Conservation (phyloP, 208 protist genomes). For the Lotmaria passim region DNA sequence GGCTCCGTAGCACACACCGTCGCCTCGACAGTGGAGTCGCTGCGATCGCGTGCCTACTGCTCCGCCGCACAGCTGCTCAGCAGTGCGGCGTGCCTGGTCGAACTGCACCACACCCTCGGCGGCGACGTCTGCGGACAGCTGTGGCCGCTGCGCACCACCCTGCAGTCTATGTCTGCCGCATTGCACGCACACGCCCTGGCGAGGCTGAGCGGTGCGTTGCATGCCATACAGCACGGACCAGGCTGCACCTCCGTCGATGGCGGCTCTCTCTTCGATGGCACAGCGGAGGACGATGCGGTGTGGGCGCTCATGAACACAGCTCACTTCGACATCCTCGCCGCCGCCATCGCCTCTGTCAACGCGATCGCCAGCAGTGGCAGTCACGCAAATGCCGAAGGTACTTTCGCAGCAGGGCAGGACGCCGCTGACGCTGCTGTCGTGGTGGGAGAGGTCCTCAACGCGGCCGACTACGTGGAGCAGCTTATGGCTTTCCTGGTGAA, state of each 20-base stretch:
- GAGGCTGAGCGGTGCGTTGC: slow-evolving; percentile 11
- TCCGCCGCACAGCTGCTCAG: slow-evolving; percentile 30
- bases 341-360: slow-evolving; percentile 19
- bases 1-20: slow-evolving; percentile 33
- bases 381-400: background rate
- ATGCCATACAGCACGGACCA: background rate
- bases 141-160: slow-evolving; percentile 26
- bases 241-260: background rate
- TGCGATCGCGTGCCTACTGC: slow-evolving; percentile 60
- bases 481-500: slow-evolving; percentile 23
- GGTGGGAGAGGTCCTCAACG: slow-evolving; percentile 16
- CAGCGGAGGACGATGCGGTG: background rate
- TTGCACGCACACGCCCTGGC: slow-evolving; percentile 26
- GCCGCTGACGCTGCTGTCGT: background rate
- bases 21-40: slow-evolving; percentile 41
- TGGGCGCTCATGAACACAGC: slow-evolving; percentile 25
- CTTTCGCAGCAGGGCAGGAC: background rate
- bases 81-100: slow-evolving; percentile 56
- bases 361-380: slow-evolving; percentile 17
- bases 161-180: slow-evolving; percentile 27
- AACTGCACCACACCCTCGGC: slow-evolving; percentile 70
- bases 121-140: slow-evolving; percentile 28
- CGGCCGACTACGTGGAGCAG: slow-evolving; percentile 12
- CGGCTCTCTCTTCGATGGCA: background rate
- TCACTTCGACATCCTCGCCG: slow-evolving; percentile 28